phyloP scores from a whole-genome alignment of 371 early-diverging fungal species.

The Nematocida ausubeli region DNA sequence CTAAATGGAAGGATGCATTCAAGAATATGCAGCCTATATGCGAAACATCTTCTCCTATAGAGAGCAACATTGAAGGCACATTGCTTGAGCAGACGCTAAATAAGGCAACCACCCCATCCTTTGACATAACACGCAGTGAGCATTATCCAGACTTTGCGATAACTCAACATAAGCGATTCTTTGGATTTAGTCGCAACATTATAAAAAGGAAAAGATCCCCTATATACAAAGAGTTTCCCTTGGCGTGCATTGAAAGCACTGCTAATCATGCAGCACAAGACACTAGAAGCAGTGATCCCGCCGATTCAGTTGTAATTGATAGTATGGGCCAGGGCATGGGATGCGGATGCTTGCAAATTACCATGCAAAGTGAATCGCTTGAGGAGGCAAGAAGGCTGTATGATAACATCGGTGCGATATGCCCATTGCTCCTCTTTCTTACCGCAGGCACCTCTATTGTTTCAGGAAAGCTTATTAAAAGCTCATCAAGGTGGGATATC shows the following conservation, averaged over 20 bases:
- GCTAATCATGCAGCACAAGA: not conserved
- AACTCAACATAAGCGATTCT: conserved; percentile 58
- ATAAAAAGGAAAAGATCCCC: conserved; percentile 53
- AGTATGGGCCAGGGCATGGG: conserved; percentile 99
- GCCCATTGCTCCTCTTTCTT: conserved; percentile 87
- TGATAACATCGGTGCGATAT: conserved; percentile 84
- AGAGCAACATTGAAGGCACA: conserved; percentile 5
- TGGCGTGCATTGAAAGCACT: conserved; percentile 21
- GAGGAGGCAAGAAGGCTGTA: conserved; percentile 84
- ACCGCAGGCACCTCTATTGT: conserved; percentile 87
- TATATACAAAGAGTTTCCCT: conserved; percentile 37
- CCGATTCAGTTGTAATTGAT: conserved; percentile 88
- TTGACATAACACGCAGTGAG: conserved; percentile 48
- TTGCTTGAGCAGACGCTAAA: conserved; percentile 12
- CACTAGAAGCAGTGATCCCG: not conserved
- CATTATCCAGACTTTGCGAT: conserved; percentile 65
- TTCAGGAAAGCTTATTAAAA: conserved; percentile 85
- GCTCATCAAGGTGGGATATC: conserved; percentile 93
- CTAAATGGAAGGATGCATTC: not conserved
- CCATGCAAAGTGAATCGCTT: conserved; percentile 90
- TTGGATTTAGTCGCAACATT: conserved; percentile 61
- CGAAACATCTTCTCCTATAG: not conserved
- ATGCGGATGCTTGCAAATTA: conserved; percentile 92
- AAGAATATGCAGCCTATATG: not conserved
- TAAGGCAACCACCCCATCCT: conserved; percentile 10